Evolutionary conservation across 768 basidiomycete genomes (phyloP), one percentile per base, ranked within the genome.

Genomic region (Boletus sp.): DNA sequence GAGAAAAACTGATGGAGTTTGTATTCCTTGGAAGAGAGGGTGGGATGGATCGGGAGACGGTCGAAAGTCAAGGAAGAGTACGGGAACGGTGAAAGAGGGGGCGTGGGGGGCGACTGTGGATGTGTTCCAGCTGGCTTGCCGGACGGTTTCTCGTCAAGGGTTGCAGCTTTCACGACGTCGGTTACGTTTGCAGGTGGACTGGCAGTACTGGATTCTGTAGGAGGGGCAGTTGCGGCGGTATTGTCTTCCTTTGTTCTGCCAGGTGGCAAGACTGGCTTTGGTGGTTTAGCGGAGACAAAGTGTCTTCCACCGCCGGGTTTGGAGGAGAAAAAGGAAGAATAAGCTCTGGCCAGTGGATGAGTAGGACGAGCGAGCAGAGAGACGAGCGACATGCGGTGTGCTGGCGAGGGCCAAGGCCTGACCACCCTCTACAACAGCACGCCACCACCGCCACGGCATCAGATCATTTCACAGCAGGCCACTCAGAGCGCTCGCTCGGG

Each of bases 1-100:
- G 90, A 82, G 73, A 93, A 93, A 72, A 93, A 93, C 50, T 88
- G 87, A 66, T 92, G 89, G 11, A 91, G 78, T 64, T 84, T 87
- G 70, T 88, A 84, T 60, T 88, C 88, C 57, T 84, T 82, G 11
- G 85, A 66, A 50, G 77, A 82, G 51, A 91, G 62, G 25, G 79
- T 60, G 1, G 84, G 85, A 59, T 89, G 86, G 11, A 73, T 52
- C 42, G 55, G 75, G 60, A 43, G 40, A 27, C 19, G 50, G 34
- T 41, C 47, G 11, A 46, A 37, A 41, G 55, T 19, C 44, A 59
- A 32, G 48, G 55, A 46, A 34, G 56, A 47, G 11, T 48, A 41
- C 21, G 54, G 40, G 32, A 53, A 63, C 21, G 68, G 51, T 30
- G 64, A n/a, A 11, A 55, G 50, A 9, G 64, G 19, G 6, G 43